A percentile compares a stretch with the other conserved stretches of the same genome.
phyloP scores from a whole-genome alignment of 495 filamentous ascomycete genomes.

The Letharia columbiana region DNA sequence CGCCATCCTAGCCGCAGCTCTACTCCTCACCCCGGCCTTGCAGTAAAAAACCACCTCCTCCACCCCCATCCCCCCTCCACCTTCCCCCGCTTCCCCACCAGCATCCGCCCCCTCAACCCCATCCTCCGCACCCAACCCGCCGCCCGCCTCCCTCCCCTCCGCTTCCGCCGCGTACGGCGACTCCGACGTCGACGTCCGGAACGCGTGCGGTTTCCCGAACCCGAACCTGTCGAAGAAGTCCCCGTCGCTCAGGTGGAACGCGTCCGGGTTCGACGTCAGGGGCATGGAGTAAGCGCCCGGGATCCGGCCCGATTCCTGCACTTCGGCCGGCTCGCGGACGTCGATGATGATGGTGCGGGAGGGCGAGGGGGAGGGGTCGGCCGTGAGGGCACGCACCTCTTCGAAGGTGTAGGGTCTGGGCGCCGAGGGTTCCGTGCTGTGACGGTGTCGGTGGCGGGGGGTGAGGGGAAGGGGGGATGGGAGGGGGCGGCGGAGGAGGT shows the following conservation, averaged over 20 bases:
- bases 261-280: slow-evolving; percentile 65
- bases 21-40: slow-evolving; percentile 76
- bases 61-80: slow-evolving; percentile 29
- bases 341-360: slow-evolving; percentile 41
- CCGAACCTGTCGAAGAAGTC: slow-evolving; percentile 74
- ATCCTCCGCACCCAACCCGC: slow-evolving; percentile 29
- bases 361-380: not conserved
- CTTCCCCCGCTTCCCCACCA: not conserved
- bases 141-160: slow-evolving; percentile 36
- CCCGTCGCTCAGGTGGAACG: slow-evolving; percentile 58
- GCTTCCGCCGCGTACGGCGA: slow-evolving; percentile 18
- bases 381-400: slow-evolving; percentile 6
- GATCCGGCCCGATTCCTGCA: slow-evolving; percentile 59
- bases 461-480: not conserved
- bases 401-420: slow-evolving; percentile 21
- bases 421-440: slow-evolving; percentile 2
- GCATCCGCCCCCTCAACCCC: slow-evolving; percentile 1
- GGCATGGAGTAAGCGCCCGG: slow-evolving; percentile 75
- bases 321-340: slow-evolving; percentile 79
- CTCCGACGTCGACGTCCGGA: not conserved
- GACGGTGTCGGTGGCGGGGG: not conserved
- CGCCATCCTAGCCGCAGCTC: slow-evolving; percentile 73
- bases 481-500: not conserved
- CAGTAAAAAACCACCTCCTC: slow-evolving; percentile 80
- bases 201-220: slow-evolving; percentile 46